Percentiles rank a stretch among this genome's conserved stretches.
phyloP scores from a whole-genome alignment of 345 rosid species.

The Aquilaria malaccensis region DNA sequence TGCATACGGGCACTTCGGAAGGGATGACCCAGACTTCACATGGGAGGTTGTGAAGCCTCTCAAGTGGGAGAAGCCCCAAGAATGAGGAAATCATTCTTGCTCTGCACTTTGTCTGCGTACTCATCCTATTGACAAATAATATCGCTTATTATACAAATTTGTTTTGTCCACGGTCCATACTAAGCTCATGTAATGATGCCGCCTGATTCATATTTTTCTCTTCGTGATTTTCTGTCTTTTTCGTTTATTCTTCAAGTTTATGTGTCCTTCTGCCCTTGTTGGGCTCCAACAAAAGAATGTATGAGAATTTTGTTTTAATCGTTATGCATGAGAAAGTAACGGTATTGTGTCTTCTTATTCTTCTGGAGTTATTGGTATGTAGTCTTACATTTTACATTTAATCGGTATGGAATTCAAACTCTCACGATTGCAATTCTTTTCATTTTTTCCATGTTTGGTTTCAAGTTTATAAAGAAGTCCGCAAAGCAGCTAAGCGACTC shows the following conservation, averaged over 20 bases:
- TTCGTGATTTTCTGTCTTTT: constrained; percentile 1
- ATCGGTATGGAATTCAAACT: no score
- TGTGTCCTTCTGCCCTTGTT: not conserved
- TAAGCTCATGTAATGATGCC: constrained; percentile 19
- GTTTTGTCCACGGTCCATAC: constrained; percentile 8
- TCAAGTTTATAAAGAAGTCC: no score
- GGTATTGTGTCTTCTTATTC: constrained; percentile 10
- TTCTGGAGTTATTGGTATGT: no score
- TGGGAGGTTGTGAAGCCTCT: constrained; percentile 81
- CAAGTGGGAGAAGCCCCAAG: constrained; percentile 61
- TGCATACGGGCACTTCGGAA: constrained; percentile 75
- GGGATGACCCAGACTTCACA: constrained; percentile 75
- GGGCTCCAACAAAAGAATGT: constrained; percentile 4
- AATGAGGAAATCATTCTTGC: constrained; percentile 13
- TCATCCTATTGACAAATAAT: constrained; percentile 22
- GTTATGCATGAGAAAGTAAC: not conserved
- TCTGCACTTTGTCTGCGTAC: constrained; percentile 11
- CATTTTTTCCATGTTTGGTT: no score
- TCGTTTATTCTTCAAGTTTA: not conserved
- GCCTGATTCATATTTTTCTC: constrained; percentile 11
- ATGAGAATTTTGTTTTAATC: constrained; percentile 17
- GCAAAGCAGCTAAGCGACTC: no score
- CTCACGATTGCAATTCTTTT: no score
- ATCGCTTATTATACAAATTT: not conserved
- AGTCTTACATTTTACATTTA: no score